Evolutionary conservation across 371 early-diverging fungal species (phyloP).

Genomic region (Amoeboaphelidium protococcarum): DNA sequence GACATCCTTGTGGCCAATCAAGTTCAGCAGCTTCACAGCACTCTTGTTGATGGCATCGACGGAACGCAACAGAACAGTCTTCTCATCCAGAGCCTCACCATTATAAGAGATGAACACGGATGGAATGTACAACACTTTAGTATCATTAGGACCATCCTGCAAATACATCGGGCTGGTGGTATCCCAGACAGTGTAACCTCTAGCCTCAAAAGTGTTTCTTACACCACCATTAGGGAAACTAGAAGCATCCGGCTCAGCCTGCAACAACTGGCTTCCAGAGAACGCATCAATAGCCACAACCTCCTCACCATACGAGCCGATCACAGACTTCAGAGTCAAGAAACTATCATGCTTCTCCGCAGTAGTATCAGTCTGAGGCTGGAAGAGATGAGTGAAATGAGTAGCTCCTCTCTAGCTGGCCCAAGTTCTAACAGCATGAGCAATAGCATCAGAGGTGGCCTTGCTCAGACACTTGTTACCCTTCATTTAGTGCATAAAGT

Average conservation of each 20-base stretch:
- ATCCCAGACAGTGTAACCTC: conserved; percentile 97
- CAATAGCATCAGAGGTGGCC: conserved; percentile 83
- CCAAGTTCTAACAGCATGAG: conserved; percentile 90
- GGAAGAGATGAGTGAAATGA: conserved; percentile 98
- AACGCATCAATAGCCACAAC: conserved; percentile 65
- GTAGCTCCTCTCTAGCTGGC: conserved; percentile 44
- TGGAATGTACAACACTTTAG: conserved; percentile 73
- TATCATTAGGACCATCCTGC: conserved; percentile 70
- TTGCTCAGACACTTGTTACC: conserved; percentile 68
- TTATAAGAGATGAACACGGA: conserved; percentile 94
- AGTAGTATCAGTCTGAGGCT: conserved; percentile 89
- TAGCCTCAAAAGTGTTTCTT: conserved; percentile 91
- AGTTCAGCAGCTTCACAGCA: conserved; percentile 39
- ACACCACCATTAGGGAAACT: conserved; percentile 95
- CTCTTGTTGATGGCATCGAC: conserved; percentile 51
- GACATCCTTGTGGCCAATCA: conserved; percentile 35
- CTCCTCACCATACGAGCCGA: conserved; percentile 48
- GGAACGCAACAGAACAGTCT: conserved; percentile 81
- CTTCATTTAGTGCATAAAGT: conserved; percentile 55
- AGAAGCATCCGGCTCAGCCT: conserved; percentile 97
- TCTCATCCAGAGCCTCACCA: conserved; percentile 93
- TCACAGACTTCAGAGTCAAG: conserved; percentile 42
- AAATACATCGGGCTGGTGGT: conserved; percentile 86
- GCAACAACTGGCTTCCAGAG: conserved; percentile 82
- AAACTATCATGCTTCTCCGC: conserved; percentile 98